Evolutionary conservation across 192 early-diverging fungal genomes (phyloP), one percentile per base, ranked within the genome.

Genomic region (Gorgonomyces haynaldii): DNA sequence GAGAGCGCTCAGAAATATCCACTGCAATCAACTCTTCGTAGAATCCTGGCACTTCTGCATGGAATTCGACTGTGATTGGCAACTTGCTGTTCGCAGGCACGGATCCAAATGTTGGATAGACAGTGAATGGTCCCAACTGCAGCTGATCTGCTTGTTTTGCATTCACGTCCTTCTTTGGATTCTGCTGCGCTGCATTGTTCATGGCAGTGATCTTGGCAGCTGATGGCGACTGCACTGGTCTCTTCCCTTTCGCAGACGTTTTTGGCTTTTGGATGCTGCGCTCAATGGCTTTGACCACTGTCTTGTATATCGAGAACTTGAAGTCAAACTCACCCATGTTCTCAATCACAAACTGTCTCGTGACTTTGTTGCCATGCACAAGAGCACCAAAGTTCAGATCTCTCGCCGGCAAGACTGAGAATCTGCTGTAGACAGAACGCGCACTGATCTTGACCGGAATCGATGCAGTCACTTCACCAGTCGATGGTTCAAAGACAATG

Each of bases 281-380:
- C 3, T 79, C 69, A 8, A 35, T 42, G 1, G 52, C 27, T 4
- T 62, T 60, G 27, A 57, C 58, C 20, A 74, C 44, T 8, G 70
- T 37, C 44, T 74, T 79, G 60, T 63, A 72, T 21, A 80, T 67
- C 9, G 66, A 67, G 53, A 62, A 80, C 30, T 62, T 54, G 53
- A 80, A 80, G 35, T 80, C 78, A 58, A 79, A 80, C 39, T 80
- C 78, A 22, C 78, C 78, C 26, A 52, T 42, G 46, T 80, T 80
- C 43, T 80, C 78, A 32, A 80, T 64, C 7, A 64, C 60, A 42
- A 80, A 75, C 42, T 69, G 68, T 16, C 67, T 45, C 8, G 62
- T 61, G 15, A 50, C 60, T 64, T 80, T 80, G 4, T 60, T 76
- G 2, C 78, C 78, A 56, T 65, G 61, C 0, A 80, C 65, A 1